Evolutionary conservation across 352 stramenopile genomes (phyloP).

Genomic region (Hyaloperonospora arabidopsidis): DNA sequence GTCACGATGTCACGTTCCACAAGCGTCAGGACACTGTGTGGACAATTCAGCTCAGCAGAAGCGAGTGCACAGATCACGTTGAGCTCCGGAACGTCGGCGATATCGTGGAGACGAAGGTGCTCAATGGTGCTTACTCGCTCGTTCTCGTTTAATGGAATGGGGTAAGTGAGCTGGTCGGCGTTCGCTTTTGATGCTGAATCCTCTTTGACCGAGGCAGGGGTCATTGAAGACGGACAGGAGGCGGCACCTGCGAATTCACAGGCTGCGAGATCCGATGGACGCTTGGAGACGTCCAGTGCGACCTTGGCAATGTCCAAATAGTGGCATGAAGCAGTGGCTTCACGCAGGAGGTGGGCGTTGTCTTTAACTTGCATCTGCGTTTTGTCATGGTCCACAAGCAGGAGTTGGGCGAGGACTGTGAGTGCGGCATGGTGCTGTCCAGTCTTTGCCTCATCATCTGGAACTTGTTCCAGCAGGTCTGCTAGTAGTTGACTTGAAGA

Average conservation of each 20-base stretch:
- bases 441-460: constrained; percentile 5
- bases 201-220: constrained; percentile 13
- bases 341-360: constrained; percentile 9
- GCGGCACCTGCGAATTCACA: constrained; percentile 1
- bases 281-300: constrained; percentile 13
- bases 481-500: constrained; percentile 16
- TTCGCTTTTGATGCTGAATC: constrained; percentile 16
- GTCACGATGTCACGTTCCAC: constrained; percentile 27
- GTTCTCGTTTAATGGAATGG: constrained; percentile 32
- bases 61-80: constrained; percentile 32
- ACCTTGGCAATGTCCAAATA: not conserved
- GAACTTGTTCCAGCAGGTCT: constrained; percentile 14
- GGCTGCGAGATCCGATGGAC: not conserved
- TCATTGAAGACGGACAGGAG: not conserved
- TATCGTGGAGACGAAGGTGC: constrained; percentile 21
- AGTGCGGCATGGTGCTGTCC: constrained; percentile 15
- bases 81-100: constrained; percentile 26
- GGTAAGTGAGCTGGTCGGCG: constrained; percentile 7
- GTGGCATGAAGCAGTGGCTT: not conserved
- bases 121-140: constrained; percentile 29
- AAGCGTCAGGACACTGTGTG: constrained; percentile 29
- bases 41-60: constrained; percentile 34
- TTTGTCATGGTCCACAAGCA: constrained; percentile 13
- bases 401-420: constrained; percentile 19
- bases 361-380: constrained; percentile 8